Evolutionary conservation across 208 protist species (phyloP).

Genomic region (Wallacemonas sp.): DNA sequence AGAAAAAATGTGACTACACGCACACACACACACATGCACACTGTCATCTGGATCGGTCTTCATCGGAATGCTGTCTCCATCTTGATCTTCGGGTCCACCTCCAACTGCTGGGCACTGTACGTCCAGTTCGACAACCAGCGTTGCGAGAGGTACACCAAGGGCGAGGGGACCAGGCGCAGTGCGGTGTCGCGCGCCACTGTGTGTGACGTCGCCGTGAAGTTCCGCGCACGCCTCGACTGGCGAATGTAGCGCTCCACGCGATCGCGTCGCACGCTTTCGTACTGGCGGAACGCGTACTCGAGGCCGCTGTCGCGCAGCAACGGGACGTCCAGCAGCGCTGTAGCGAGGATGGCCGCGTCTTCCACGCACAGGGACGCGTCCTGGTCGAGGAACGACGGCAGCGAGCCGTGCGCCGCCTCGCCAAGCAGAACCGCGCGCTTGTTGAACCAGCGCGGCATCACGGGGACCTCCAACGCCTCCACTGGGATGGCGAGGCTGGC

Average conservation of each 20-base stretch:
- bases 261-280: conserved; percentile 80
- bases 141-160: conserved; percentile 51
- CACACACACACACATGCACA: no score
- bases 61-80: conserved; percentile 80
- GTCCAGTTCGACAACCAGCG: conserved; percentile 82
- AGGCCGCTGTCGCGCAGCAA: conserved; percentile 76
- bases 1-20: no score
- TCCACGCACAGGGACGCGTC: conserved; percentile 90
- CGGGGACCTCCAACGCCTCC: conserved; percentile 82
- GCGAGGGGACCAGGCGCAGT: conserved; percentile 46
- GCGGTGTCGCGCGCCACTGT: conserved; percentile 51
- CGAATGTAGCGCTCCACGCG: conserved; percentile 89
- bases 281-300: conserved; percentile 86
- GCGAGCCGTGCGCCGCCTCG: conserved; percentile 81
- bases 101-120: conserved; percentile 84
- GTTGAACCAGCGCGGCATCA: conserved; percentile 92
- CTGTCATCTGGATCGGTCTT: no score
- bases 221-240: conserved; percentile 75
- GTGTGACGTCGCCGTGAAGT: conserved; percentile 55
- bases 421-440: conserved; percentile 83
- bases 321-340: conserved; percentile 79
- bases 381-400: conserved; percentile 84
- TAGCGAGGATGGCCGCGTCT: conserved; percentile 85
- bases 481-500: conserved; percentile 65
- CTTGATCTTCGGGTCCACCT: conserved; percentile 85